Evolutionary conservation across 306 rosid species (phyloP).

Genomic region (Urtica urens): DNA sequence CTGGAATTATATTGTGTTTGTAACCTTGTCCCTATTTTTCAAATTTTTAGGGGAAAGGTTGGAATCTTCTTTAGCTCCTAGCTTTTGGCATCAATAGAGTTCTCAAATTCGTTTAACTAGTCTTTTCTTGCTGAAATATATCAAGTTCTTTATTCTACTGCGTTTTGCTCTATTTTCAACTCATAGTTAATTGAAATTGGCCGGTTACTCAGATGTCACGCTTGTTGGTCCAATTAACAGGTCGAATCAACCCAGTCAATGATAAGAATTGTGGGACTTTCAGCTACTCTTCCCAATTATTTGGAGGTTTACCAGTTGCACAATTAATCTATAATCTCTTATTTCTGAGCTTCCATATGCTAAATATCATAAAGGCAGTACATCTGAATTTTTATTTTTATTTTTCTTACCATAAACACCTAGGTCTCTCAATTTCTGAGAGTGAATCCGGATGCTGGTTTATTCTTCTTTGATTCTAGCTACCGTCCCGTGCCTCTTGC

Average conservation of each 20-base stretch:
- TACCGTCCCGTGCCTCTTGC: conserved; percentile 99
- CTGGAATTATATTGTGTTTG: conserved; percentile 6
- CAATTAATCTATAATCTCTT: conserved; percentile 13
- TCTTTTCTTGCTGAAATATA: background rate
- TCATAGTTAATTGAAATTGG: background rate
- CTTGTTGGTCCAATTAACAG: conserved; percentile 28
- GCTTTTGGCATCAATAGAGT: background rate
- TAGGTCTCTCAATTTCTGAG: conserved; percentile 96
- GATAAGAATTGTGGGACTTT: conserved; percentile 98
- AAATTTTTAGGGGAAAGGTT: no score
- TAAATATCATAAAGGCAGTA: conserved; percentile 19
- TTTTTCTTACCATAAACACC: conserved; percentile 11
- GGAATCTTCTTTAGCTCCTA: background rate
- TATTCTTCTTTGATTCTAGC: conserved; percentile 89
- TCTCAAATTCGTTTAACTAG: background rate
- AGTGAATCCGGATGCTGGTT: conserved; percentile 87
- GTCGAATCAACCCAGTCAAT: conserved; percentile 90
- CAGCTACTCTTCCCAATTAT: conserved; percentile 94
- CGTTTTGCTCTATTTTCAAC: background rate
- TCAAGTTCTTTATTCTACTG: background rate
- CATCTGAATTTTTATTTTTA: conserved; percentile 7
- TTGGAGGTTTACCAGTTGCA: conserved; percentile 53
- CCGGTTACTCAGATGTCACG: background rate
- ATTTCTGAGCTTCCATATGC: conserved; percentile 12
- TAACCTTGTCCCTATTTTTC: no score